Evolutionary conservation across 2,329 filamentous ascomycete genomes (phyloP), one percentile per base, ranked within the genome.

Genomic region (Mycogone perniciosa): DNA sequence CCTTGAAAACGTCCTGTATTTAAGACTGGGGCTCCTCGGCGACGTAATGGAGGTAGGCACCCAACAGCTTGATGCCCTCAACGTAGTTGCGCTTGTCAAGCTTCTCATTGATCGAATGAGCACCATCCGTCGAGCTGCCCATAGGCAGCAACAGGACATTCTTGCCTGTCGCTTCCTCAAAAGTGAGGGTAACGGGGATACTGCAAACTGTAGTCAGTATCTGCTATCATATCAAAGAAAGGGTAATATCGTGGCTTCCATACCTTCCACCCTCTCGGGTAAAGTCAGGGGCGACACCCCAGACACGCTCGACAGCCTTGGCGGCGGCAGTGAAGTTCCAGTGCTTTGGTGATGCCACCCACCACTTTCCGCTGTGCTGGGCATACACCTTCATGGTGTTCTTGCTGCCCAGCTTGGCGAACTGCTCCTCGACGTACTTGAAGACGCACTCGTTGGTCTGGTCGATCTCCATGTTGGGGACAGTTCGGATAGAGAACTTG

Each of bases 81-180:
- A 99, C 95, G 70, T 99, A 99, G 74, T 99, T 99, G 66, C 81
- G 83, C 80, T 88, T 90, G 71, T 99, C 93, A 52, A 99, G 77
- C 80, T 96, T 96, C 81, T 97, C 93, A 69, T 99, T 99, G 72
- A 96, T 95, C 33, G 89, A 96, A 74, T 99, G 93, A 6, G 93
- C 93, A 39, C 88, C 91, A 68, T 97, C 93, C 1, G 92, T 99
- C 40, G 88, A 95, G 76, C 88, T 95, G 42, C 93, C 93, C 93
- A 99, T 97, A 31, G 93, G 93, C 59, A 99, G 73, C 58, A 99
- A 76, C 51, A 99, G 75, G 39, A 97, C 92, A 65, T 97, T 99
- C 85, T 99, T 99, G 64, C 91, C 90, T 6, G 92, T 96, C 13
- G 93, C 91, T 75, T 96, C 85, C 76, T 99, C 93, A 67, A 99